Base-by-base conservation (phyloP, 1,139 yeast species). In the Saccharomyces hybrid region DNA sequence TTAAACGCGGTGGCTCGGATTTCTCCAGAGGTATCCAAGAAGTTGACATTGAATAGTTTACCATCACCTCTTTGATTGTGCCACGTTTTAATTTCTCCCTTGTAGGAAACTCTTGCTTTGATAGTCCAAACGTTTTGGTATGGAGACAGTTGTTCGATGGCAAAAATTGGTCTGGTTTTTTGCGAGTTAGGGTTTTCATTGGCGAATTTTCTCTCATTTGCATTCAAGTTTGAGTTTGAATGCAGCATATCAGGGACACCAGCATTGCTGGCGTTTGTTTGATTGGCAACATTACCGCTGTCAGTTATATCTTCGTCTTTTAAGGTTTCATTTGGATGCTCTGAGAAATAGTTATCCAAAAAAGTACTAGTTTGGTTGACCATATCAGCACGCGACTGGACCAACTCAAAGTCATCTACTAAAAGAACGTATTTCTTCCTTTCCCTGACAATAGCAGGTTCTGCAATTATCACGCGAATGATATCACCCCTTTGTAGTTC, bases 1-100 rank as follows among this genome's bases (percentile, higher is more conserved):
- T 88, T 88, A 72, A 95, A 95, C 3, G 95, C 97, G 7, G 98
- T 90, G 14, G 96, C 98, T 65, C 95, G 81, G 64, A 95, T 95
- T 73, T 93, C 99, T 64, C 95, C 96, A 5, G 96, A 86, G 68
- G 95, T 96, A 68, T 95, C 99, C 59, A 91, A 74, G 60, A 95
- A 82, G 62, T 90, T 88, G 46, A 89, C 89, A 63, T 86, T 86
- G 74, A 95, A 89, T 57, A 95, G 78, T 69, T 88, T 88, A 53
- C 99, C 99, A 61, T 86, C 90, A 57, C 96, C 96, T 64, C 84
- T 80, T 55, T 83, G 84, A 65, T 90, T 90, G 52, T 88, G 81
- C 93, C 95, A 95, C 46, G 87, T 85, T 71, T 90, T 85, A 63
- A 93, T 78, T 58, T 90, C 97, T 54, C 95, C 84, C 70, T 93